Conservation (phyloP, 192 early-diverging fungal genomes). For the Backusella tuberculispora region DNA sequence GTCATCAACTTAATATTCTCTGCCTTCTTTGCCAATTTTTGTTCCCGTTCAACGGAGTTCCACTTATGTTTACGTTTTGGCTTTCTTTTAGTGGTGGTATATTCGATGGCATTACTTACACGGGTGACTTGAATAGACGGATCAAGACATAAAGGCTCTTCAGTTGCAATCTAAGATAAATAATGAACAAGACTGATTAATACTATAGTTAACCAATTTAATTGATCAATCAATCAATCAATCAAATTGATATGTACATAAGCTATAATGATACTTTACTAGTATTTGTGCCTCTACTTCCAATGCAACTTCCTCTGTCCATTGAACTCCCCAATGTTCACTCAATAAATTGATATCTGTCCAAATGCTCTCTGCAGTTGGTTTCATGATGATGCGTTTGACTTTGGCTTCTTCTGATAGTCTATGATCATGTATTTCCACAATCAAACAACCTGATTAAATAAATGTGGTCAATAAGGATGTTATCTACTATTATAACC, state of each 20-base stretch:
- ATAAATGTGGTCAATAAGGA: too few relatives aligned
- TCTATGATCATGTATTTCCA: constrained; percentile 72
- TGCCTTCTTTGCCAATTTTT: constrained; percentile 66
- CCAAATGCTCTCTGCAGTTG: constrained; percentile 58
- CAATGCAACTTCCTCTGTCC: constrained; percentile 60
- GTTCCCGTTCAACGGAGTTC: constrained; percentile 73
- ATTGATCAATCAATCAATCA: too few relatives aligned
- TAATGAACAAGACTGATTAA: background rate
- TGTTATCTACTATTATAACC: background rate
- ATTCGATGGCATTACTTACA: constrained; percentile 68
- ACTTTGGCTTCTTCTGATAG: constrained; percentile 7
- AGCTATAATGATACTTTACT: constrained; percentile 28
- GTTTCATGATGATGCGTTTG: constrained; percentile 50
- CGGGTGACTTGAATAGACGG: constrained; percentile 71
- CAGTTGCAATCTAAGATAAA: constrained; percentile 53
- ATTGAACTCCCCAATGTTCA: constrained; percentile 46
- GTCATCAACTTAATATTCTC: constrained; percentile 72
- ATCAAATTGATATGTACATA: background rate
- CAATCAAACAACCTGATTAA: constrained; percentile 63
- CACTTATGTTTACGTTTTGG: constrained; percentile 67
- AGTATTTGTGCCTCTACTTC: constrained; percentile 69
- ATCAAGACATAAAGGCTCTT: constrained; percentile 70
- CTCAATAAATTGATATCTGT: constrained; percentile 53
- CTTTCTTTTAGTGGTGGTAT: constrained; percentile 53
- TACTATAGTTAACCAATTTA: too few relatives aligned